These are phyloP conservation scores for Russula griseocarnosa DNA, from an alignment of 768 basidiomycete genomes.

Conservation along the genomic window DNA sequence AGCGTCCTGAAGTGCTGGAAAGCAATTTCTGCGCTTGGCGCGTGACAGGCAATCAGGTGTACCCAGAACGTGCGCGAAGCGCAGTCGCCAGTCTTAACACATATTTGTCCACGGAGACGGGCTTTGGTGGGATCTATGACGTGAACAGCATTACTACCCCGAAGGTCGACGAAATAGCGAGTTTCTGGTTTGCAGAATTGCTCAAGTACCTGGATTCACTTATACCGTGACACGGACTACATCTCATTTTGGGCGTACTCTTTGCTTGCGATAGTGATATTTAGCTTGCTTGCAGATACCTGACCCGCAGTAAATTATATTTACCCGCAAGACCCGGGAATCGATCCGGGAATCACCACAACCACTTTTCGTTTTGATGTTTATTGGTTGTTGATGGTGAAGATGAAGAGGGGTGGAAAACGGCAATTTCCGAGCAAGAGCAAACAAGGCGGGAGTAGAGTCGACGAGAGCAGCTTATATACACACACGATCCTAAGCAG, in stretches of 20 bases:
- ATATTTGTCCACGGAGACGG: slow-evolving; percentile 45
- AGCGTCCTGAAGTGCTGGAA: slow-evolving; percentile 75
- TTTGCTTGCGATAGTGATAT: background rate
- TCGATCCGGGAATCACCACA: background rate
- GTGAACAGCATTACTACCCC: slow-evolving; percentile 44
- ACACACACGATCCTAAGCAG: too few species aligned
- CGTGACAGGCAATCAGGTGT: slow-evolving; percentile 63
- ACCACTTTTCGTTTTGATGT: background rate
- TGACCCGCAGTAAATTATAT: background rate
- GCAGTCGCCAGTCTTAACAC: slow-evolving; percentile 58
- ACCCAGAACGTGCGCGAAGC: slow-evolving; percentile 57
- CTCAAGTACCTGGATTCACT: slow-evolving; percentile 56
- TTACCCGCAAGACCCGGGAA: background rate
- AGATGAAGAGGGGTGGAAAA: background rate
- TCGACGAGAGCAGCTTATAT: background rate
- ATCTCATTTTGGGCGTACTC: background rate
- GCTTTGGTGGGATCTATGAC: slow-evolving; percentile 55
- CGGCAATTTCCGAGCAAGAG: too few species aligned
- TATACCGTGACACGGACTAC: too few species aligned
- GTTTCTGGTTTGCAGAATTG: slow-evolving; percentile 72
- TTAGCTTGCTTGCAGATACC: too few species aligned
- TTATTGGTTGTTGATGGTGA: background rate
- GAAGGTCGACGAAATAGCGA: slow-evolving; percentile 59
- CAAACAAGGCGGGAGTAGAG: background rate
- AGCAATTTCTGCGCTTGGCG: slow-evolving; percentile 80